Evolutionary conservation across 129 eudicot species (phyloP).

Genomic region (Scalesia atractyloides): DNA sequence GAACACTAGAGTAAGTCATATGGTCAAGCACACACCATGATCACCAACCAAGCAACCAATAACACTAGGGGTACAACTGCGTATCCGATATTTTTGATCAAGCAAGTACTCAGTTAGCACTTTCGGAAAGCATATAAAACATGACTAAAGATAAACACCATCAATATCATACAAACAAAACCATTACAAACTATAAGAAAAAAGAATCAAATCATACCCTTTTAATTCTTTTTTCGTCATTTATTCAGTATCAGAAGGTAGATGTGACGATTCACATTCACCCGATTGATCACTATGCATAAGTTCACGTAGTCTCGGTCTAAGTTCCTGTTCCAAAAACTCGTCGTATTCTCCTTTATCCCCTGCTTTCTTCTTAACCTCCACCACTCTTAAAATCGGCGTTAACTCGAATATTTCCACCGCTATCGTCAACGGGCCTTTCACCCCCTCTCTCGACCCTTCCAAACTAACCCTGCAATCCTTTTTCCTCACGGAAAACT

Average conservation of each 20-base stretch:
- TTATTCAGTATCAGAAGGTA: constrained; percentile 62
- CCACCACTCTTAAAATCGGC: constrained; percentile 64
- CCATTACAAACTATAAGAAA: constrained; percentile 15
- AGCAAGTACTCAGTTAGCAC: constrained; percentile 31
- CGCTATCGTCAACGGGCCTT: constrained; percentile 71
- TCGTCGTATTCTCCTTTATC: constrained; percentile 76
- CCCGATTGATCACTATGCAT: constrained; percentile 37
- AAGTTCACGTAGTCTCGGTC: constrained; percentile 61
- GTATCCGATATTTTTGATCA: background rate
- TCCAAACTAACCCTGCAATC: constrained; percentile 78
- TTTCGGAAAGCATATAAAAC: constrained; percentile 17
- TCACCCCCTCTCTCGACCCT: constrained; percentile 66
- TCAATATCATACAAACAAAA: constrained; percentile 32
- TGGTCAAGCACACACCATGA: background rate
- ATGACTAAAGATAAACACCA: constrained; percentile 16
- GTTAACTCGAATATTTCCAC: constrained; percentile 82
- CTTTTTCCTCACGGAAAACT: constrained; percentile 77
- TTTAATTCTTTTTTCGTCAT: background rate
- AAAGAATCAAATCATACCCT: constrained; percentile 25
- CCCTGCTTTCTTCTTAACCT: constrained; percentile 80
- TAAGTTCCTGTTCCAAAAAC: constrained; percentile 57
- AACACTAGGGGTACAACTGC: background rate
- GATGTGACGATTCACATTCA: constrained; percentile 45
- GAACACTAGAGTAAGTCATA: background rate
- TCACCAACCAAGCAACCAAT: background rate